phyloP scores from a whole-genome alignment of 2,329 filamentous ascomycete genomes.

The Thermothelomyces thermophilus region DNA sequence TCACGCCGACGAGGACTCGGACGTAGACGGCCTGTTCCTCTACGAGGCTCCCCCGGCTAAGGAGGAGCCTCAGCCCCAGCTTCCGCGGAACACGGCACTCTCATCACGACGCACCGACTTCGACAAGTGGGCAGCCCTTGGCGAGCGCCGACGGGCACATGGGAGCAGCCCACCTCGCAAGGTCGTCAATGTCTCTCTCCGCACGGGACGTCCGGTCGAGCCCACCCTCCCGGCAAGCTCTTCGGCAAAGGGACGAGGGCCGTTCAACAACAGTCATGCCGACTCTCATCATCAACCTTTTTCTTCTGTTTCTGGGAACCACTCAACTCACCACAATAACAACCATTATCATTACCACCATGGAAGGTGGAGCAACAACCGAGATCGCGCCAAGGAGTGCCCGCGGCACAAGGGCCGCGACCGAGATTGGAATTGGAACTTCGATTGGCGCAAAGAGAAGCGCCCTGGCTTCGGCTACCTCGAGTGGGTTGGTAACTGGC shows the following conservation, averaged over 20 bases:
- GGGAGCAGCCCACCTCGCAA: constrained; percentile 42
- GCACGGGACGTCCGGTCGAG: constrained; percentile 41
- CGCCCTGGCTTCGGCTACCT: constrained; percentile 66
- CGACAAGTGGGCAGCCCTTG: constrained; percentile 87
- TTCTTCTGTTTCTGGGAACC: constrained; percentile 37
- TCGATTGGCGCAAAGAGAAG: constrained; percentile 52
- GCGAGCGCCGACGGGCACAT: constrained; percentile 71
- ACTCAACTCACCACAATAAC: constrained; percentile 21
- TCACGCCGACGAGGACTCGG: constrained; percentile 52
- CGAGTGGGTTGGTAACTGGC: constrained; percentile 94
- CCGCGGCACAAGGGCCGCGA: constrained; percentile 48
- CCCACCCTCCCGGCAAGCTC: constrained; percentile 26
- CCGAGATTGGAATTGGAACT: constrained; percentile 49
- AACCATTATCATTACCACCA: constrained; percentile 21
- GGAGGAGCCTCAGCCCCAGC: constrained; percentile 25
- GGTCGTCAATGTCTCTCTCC: constrained; percentile 39
- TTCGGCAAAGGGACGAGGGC: constrained; percentile 35
- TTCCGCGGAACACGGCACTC: constrained; percentile 53
- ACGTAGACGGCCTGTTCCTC: constrained; percentile 66
- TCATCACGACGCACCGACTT: constrained; percentile 54
- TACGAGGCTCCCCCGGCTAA: constrained; percentile 52
- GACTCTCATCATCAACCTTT: constrained; percentile 20
- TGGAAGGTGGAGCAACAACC: constrained; percentile 34
- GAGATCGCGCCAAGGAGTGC: constrained; percentile 46
- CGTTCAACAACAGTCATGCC: constrained; percentile 45